Percentiles rank a stretch among this genome's conserved stretches.
Evolutionary conservation across 2,329 filamentous ascomycete genomes (phyloP).

Genomic region (Ascochyta fabae): DNA sequence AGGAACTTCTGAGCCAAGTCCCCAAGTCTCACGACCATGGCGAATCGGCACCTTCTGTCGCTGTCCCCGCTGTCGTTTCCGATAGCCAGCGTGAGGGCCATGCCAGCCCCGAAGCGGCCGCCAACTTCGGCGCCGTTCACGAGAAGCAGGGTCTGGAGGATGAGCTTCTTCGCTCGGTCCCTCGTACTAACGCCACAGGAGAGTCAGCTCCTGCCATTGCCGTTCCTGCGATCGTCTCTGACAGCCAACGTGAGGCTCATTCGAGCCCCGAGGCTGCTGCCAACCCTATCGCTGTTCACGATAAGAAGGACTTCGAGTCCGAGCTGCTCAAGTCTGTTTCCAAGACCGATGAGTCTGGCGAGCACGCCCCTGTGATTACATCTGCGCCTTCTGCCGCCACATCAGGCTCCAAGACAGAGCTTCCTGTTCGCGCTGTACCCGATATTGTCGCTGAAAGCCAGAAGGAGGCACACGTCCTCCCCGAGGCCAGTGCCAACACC

Average conservation of each 20-base stretch:
- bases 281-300: slow-evolving; percentile 67
- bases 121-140: slow-evolving; percentile 66
- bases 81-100: slow-evolving; percentile 72
- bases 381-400: slow-evolving; percentile 21
- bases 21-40: slow-evolving; percentile 49
- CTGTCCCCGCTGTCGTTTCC: slow-evolving; percentile 65
- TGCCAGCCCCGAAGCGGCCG: slow-evolving; percentile 69
- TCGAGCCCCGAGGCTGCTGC: slow-evolving; percentile 69
- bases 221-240: slow-evolving; percentile 67
- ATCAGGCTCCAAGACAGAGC: slow-evolving; percentile 21
- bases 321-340: slow-evolving; percentile 62
- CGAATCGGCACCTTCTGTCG: slow-evolving; percentile 48
- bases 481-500: slow-evolving; percentile 70
- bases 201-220: slow-evolving; percentile 40
- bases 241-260: slow-evolving; percentile 71
- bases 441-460: slow-evolving; percentile 75
- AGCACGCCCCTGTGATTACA: slow-evolving; percentile 33
- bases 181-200: slow-evolving; percentile 50
- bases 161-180: slow-evolving; percentile 62
- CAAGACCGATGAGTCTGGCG: slow-evolving; percentile 51
- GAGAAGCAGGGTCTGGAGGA: slow-evolving; percentile 75
- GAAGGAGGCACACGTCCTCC: slow-evolving; percentile 64
- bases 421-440: slow-evolving; percentile 53
- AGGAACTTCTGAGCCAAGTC: slow-evolving; percentile 62
- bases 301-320: slow-evolving; percentile 73